These are phyloP conservation scores for Daldinia caldariorum DNA, from an alignment of 495 filamentous ascomycete species.

Conservation along the genomic window DNA sequence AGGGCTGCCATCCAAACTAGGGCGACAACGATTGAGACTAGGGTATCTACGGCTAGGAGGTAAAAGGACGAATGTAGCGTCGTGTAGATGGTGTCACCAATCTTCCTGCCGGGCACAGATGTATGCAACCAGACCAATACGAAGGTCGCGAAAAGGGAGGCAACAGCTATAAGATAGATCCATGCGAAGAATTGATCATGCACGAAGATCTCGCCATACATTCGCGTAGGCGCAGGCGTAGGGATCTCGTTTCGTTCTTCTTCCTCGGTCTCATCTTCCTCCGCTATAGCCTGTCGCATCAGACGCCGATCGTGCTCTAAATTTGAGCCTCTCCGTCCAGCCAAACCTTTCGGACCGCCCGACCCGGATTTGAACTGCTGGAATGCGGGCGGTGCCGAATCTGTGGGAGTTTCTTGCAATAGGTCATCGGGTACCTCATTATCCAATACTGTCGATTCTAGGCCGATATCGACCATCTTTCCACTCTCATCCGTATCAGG, in stretches of 20 bases:
- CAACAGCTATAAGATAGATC: conserved; percentile 84
- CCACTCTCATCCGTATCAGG: conserved; percentile 66
- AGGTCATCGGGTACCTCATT: conserved; percentile 69
- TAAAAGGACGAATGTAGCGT: conserved; percentile 88
- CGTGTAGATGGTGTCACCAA: conserved; percentile 91
- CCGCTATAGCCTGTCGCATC: conserved; percentile 47
- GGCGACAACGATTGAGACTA: conserved; percentile 88
- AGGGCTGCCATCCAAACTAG: conserved; percentile 90
- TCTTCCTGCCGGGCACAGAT: conserved; percentile 68
- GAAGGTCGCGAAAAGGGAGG: conserved; percentile 84
- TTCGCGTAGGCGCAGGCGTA: conserved; percentile 35
- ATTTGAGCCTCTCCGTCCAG: conserved; percentile 41
- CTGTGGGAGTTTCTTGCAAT: conserved; percentile 63
- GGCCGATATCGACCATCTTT: conserved; percentile 86
- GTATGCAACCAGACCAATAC: conserved; percentile 91
- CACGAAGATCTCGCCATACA: conserved; percentile 60
- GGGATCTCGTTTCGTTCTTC: conserved; percentile 40
- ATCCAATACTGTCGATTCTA: conserved; percentile 71
- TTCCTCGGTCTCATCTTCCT: conserved; percentile 47
- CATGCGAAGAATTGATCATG: conserved; percentile 95
- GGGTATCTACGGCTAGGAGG: conserved; percentile 86
- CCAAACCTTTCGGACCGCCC: conserved; percentile 35
- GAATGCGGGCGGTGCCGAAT: conserved; percentile 82
- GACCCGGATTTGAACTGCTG: conserved; percentile 73
- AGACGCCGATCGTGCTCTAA: conserved; percentile 46